These are phyloP conservation scores for Podospora didyma DNA, from an alignment of 495 filamentous ascomycete genomes.

Conservation along the genomic window DNA sequence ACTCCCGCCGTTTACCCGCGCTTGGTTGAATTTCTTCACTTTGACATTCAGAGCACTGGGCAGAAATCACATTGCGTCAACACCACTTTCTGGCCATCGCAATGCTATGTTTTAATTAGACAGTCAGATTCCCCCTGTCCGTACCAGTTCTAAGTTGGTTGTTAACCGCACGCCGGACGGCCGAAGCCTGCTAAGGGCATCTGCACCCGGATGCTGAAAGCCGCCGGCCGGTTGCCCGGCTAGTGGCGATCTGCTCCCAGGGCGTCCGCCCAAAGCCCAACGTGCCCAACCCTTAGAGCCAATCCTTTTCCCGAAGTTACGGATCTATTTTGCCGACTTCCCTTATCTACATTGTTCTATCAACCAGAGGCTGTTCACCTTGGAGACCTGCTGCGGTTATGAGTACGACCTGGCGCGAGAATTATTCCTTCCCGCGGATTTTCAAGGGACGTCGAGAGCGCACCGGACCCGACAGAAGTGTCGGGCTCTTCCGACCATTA, in stretches of 20 bases:
- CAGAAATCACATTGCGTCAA: constrained; percentile 80
- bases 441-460: constrained; percentile 64
- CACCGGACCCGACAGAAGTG: constrained; percentile 63
- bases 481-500: constrained; percentile 56
- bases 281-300: constrained; percentile 62
- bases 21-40: constrained; percentile 52
- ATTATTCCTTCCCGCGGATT: constrained; percentile 64
- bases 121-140: constrained; percentile 62
- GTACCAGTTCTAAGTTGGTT: constrained; percentile 38
- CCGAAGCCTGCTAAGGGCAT: constrained; percentile 31
- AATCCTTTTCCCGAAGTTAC: constrained; percentile 71
- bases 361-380: constrained; percentile 71
- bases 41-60: constrained; percentile 71
- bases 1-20: constrained; percentile 51
- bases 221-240: constrained; percentile 32
- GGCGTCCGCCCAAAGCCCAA: constrained; percentile 50
- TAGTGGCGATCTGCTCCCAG: constrained; percentile 52
- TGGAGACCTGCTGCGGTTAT: constrained; percentile 70
- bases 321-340: constrained; percentile 71
- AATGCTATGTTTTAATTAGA: constrained; percentile 64
- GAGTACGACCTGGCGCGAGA: constrained; percentile 64
- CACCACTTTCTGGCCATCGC: constrained; percentile 70
- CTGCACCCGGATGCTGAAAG: constrained; percentile 27
- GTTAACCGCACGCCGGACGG: constrained; percentile 34
- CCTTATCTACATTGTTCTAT: constrained; percentile 71